Base-by-base conservation (phyloP, 495 filamentous ascomycete genomes). In the Evernia prunastri region DNA sequence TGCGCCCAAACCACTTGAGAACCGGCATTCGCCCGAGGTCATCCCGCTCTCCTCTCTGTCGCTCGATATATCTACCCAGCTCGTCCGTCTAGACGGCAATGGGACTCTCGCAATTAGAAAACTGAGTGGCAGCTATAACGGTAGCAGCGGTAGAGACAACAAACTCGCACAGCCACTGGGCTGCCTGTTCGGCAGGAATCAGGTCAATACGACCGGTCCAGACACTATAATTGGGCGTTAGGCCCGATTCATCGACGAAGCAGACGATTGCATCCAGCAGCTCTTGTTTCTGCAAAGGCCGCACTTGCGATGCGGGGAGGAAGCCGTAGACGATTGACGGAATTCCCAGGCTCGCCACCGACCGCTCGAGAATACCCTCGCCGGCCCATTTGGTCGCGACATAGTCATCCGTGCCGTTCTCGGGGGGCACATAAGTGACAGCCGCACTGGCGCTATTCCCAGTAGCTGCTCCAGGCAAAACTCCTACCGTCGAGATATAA, bases 311-410 rank as follows among this genome's bases (percentile, higher is more conserved):
- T 33, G 58, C 40, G 9, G 33, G 61, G 20, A 63, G 47, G 20
- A 65, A 63, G 1, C 72, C 61, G 67, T 76, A 70, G 63, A 76
- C 73, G 20, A 23, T 69, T 7, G 68, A 56, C 0, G 72, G 75
- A 33, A 74, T 27, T 1, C 66, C 73, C 27, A 73, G 49, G 25
- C 42, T 43, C 17, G 25, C 6, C 9, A 49, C 31, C 36, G 68
- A 66, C n/a, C 66, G 64, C 68, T 81, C 78, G 0, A 82, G 72
- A 36, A 76, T 60, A 25, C 40, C 37, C 69, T 83, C 80, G 63
- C 75, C 74, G 2, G 75, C 80, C 82, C 82, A 84, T 53, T 77
- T 76, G 1, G 70, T 66, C 0, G 79, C 70, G 0, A 69, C 62
- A 59, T 84, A 84, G 18, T 81, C 81, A 37, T 78, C 43, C 13